Evolutionary conservation across 306 rosid species (phyloP), one percentile per base, ranked within the genome.

Genomic region (Potentilla sterilis): DNA sequence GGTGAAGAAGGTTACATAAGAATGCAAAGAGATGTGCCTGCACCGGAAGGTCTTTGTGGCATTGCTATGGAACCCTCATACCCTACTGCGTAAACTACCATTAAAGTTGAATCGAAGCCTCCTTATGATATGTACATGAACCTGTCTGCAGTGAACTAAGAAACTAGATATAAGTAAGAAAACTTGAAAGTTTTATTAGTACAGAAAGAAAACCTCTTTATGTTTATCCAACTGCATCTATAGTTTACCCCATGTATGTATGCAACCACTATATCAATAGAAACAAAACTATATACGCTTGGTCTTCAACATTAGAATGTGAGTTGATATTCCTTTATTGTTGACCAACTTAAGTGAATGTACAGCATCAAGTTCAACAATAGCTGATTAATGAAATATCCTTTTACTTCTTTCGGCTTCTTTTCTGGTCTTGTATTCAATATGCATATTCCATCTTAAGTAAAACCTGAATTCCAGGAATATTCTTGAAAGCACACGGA

Each of bases 1-100:
- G 68, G 68, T 35, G 68, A 63, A 63, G n/a, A 63, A 35, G 68
- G 68, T 35, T 63, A 35, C 43, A 63, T 63, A 63, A 63, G 68
- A 35, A 63, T 63, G 68, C 44, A 63, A 35, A 63, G 68, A 35
- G 68, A 35, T 7, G 42, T 63, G 9, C 12, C 44, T 14, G 68
- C 68, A 16, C 43, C 42, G 0, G 22, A 63, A 35, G 68, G 68
- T 63, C 68, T 63, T 11, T 63, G 68, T 37, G 68, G 68, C 22
- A 63, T 63, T 63, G 68, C 68, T 13, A 63, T 63, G 68, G 68
- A 63, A 63, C 22, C 68, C 10, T 63, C 68, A 6, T 63, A 63
- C 22, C 68, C 68, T 1, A 63, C 68, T 15, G 68, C 68, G 6
- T 63, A 35, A 16, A 9, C 67, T 6, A 62, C 7, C 15, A 59